Evolutionary conservation across 441 rosid species (phyloP).

Genomic region (Syzygium syzygioides): DNA sequence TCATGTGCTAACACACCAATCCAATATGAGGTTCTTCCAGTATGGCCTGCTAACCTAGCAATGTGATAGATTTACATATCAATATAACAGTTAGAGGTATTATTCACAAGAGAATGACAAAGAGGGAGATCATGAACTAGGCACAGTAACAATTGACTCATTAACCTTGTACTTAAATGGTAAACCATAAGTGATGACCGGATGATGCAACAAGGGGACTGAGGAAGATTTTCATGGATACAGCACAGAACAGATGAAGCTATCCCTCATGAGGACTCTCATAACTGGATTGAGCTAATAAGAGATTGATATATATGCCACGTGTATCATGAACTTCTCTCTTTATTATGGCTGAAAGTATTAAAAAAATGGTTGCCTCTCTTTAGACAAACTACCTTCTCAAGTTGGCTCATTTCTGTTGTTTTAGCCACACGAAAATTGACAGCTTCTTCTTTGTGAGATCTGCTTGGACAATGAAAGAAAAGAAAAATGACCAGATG

Average conservation of each 20-base stretch:
- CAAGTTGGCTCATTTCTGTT: conserved; percentile 67
- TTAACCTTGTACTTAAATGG: neutral
- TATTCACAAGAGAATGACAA: neutral
- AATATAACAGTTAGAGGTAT: neutral
- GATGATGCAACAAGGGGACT: neutral
- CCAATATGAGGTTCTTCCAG: neutral
- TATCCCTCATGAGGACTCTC: neutral
- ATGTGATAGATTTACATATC: neutral
- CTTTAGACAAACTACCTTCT: conserved; percentile 45
- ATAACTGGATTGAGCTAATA: neutral
- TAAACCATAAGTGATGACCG: neutral
- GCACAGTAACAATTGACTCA: neutral
- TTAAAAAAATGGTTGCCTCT: neutral
- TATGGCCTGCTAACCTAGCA: neutral
- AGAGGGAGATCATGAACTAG: neutral
- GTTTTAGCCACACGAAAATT: conserved; percentile 65
- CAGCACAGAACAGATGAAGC: neutral
- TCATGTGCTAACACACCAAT: neutral
- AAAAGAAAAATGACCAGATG: neutral
- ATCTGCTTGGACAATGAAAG: conserved; percentile 30
- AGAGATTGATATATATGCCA: neutral
- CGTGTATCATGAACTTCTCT: neutral
- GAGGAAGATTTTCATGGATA: neutral
- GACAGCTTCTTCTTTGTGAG: conserved; percentile 81
- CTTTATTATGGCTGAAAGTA: neutral